These are phyloP conservation scores for Aspergillus glaucus DNA, from an alignment of 2,329 filamentous ascomycete genomes.

Conservation along the genomic window DNA sequence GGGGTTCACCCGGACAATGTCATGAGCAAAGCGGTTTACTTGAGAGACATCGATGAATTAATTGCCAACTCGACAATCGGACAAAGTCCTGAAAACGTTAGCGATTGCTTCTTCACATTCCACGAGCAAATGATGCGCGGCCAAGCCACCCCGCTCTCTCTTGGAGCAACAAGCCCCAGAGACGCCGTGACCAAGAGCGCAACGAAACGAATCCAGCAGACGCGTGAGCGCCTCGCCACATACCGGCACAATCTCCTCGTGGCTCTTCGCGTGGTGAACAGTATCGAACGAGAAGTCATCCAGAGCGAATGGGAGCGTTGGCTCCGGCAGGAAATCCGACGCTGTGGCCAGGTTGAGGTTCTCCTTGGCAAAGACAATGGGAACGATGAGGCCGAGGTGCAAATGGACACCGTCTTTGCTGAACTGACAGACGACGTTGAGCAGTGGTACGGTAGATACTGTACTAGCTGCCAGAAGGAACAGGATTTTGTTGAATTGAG, in stretches of 20 bases:
- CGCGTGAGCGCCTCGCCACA: slow-evolving; percentile 73
- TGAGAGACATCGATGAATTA: slow-evolving; percentile 70
- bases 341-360: slow-evolving; percentile 60
- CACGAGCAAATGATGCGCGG: slow-evolving; percentile 35
- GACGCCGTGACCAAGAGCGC: slow-evolving; percentile 28
- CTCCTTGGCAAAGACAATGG: slow-evolving; percentile 33
- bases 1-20: slow-evolving; percentile 71
- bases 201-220: slow-evolving; percentile 61
- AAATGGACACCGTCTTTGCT: slow-evolving; percentile 23
- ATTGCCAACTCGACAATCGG: slow-evolving; percentile 34
- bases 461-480: slow-evolving; percentile 52
- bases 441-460: slow-evolving; percentile 57
- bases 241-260: slow-evolving; percentile 89
- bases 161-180: slow-evolving; percentile 20
- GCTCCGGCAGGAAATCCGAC: slow-evolving; percentile 69
- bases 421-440: slow-evolving; percentile 42
- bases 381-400: slow-evolving; percentile 16
- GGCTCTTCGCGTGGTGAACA: slow-evolving; percentile 83
- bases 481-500: slow-evolving; percentile 23
- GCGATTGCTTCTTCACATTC: slow-evolving; percentile 40
- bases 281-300: slow-evolving; percentile 78
- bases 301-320: slow-evolving; percentile 90
- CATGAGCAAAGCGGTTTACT: slow-evolving; percentile 81
- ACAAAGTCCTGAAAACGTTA: slow-evolving; percentile 21
- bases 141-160: slow-evolving; percentile 23